These are phyloP conservation scores for Rhodomyrtus tomentosa DNA, from an alignment of 345 rosid species.

Conservation along the genomic window DNA sequence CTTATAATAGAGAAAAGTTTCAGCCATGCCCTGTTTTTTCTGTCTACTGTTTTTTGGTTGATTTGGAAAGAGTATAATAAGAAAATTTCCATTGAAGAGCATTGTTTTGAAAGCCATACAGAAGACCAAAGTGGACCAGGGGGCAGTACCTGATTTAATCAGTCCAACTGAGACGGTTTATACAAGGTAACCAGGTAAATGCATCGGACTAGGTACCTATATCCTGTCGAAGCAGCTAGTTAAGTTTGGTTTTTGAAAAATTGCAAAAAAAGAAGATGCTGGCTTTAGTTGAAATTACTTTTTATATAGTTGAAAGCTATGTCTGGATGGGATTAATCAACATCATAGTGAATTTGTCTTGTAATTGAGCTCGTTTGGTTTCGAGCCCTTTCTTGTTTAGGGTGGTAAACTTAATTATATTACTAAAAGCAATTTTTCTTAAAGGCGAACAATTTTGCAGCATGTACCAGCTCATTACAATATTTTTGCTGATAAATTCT, in stretches of 20 bases:
- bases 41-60: background rate
- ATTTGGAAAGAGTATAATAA: background rate
- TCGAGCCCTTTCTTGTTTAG: background rate
- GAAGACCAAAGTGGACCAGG: background rate
- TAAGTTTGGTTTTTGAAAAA: background rate
- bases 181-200: background rate
- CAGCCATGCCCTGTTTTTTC: background rate
- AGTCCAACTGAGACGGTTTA: background rate
- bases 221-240: background rate
- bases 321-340: background rate
- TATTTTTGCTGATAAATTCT: background rate
- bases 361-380: background rate
- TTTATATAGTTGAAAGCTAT: background rate
- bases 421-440: background rate
- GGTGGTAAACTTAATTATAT: background rate
- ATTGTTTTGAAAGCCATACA: background rate
- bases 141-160: background rate
- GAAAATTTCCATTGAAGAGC: background rate
- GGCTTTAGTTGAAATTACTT: background rate
- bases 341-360: background rate
- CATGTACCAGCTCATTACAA: background rate
- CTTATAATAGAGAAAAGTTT: background rate
- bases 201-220: background rate
- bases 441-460: background rate
- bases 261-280: background rate